Percentiles rank a stretch among this genome's conserved stretches.
These are phyloP conservation scores for Talaromyces wortmannii DNA, from an alignment of 495 filamentous ascomycete genomes.

Conservation along the genomic window DNA sequence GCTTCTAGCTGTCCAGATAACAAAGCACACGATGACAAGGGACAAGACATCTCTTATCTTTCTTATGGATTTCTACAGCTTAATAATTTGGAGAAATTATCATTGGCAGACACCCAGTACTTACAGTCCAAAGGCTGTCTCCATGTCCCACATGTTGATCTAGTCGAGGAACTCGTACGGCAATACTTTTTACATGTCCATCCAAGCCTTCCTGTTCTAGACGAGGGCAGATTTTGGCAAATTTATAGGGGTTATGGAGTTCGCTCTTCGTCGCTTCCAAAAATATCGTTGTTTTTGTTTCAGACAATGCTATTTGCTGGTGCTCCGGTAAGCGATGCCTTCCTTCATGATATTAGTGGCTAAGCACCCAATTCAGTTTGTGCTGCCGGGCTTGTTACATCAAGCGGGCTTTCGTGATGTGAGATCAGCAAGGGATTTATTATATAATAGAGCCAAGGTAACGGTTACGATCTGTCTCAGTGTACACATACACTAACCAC, in stretches of 20 bases:
- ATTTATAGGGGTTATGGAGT: conserved; percentile 12
- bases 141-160: conserved; percentile 24
- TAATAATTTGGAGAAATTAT: conserved; percentile 22
- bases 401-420: conserved; percentile 34
- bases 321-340: conserved; percentile 36
- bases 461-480: not conserved
- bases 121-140: conserved; percentile 35
- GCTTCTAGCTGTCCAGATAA: too few species aligned
- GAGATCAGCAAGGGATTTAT: conserved; percentile 28
- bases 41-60: too few species aligned
- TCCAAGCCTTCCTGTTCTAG: conserved; percentile 34
- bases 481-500: not conserved
- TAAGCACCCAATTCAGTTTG: conserved; percentile 19
- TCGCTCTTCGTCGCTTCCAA: conserved; percentile 6
- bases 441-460: conserved; percentile 37
- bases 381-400: conserved; percentile 26
- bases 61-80: conserved; percentile 22
- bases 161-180: conserved; percentile 33
- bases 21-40: too few species aligned
- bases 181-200: conserved; percentile 43
- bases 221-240: conserved; percentile 42
- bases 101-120: conserved; percentile 34
- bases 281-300: conserved; percentile 38
- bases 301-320: conserved; percentile 40
- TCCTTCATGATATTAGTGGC: not conserved